Conservation (phyloP, 176 grass and related monocot genomes). For the Rhynchospora tenuis region DNA sequence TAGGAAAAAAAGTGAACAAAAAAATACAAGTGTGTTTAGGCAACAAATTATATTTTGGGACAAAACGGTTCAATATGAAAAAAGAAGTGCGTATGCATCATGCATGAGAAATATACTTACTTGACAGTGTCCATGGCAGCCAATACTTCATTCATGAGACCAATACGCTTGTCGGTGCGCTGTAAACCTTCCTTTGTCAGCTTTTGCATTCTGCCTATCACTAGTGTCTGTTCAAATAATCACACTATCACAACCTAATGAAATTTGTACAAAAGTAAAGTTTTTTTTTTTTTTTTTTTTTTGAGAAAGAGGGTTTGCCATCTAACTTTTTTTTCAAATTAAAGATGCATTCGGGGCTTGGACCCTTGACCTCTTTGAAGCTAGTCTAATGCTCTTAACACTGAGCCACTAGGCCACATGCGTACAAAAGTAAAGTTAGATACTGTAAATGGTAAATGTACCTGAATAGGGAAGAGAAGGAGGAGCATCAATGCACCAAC, state of each 20-base stretch:
- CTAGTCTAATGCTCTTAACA: too few relatives aligned
- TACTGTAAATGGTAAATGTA: conserved; percentile 32
- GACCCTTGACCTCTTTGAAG: too few relatives aligned
- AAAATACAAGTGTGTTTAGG: background rate
- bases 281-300: too few relatives aligned
- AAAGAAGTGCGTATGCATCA: background rate
- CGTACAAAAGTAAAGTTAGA: background rate
- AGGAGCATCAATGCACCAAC: conserved; percentile 72
- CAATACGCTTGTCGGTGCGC: conserved; percentile 94
- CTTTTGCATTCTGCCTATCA: conserved; percentile 98
- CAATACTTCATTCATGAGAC: conserved; percentile 99
- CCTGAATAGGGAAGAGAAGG: conserved; percentile 90
- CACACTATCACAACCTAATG: conserved; percentile 13
- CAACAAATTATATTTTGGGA: background rate
- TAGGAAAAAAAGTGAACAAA: background rate
- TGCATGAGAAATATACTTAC: conserved; percentile 43
- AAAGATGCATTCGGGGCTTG: too few relatives aligned
- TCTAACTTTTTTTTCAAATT: too few relatives aligned
- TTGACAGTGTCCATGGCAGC: conserved; percentile 99
- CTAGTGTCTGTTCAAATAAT: conserved; percentile 53
- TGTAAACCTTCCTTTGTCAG: conserved; percentile 88
- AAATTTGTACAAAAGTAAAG: background rate
- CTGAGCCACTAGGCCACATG: too few relatives aligned
- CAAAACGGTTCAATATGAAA: background rate
- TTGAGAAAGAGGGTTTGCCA: too few relatives aligned